Percentiles rank a stretch among this genome's conserved stretches.
phyloP scores from a whole-genome alignment of 176 grass and related monocot genomes.

The Triticum turgidum region DNA sequence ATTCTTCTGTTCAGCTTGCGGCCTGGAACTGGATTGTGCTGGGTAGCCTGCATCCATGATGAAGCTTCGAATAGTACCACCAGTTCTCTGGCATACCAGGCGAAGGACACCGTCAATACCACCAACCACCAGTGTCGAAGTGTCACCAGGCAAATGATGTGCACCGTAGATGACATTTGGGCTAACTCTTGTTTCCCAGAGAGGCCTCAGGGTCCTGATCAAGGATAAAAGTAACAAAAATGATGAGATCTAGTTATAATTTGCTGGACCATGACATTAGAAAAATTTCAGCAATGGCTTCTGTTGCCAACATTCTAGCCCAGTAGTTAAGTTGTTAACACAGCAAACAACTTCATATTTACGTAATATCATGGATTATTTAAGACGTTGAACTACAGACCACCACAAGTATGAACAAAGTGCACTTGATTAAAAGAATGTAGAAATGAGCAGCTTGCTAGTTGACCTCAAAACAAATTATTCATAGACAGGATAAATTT shows the following conservation, averaged over 20 bases:
- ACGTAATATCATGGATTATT: neutral
- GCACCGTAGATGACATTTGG: constrained; percentile 80
- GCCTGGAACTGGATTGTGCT: constrained; percentile 11
- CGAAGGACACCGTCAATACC: constrained; percentile 85
- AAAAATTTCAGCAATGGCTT: neutral
- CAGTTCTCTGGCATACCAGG: constrained; percentile 66
- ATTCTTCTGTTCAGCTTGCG: constrained; percentile 52
- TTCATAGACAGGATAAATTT: neutral
- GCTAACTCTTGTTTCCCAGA: constrained; percentile 88
- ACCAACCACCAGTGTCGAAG: constrained; percentile 50
- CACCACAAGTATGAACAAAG: neutral
- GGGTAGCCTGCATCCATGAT: constrained; percentile 29
- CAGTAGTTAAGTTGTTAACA: neutral
- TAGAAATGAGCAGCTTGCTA: neutral
- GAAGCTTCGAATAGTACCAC: constrained; percentile 51
- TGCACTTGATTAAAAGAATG: neutral
- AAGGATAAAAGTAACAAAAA: constrained; percentile 21
- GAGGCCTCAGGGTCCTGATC: constrained; percentile 66
- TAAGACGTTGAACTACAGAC: neutral
- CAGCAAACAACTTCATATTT: neutral
- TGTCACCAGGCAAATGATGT: constrained; percentile 67
- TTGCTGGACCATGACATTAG: neutral
- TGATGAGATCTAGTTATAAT: neutral
- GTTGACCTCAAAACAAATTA: neutral
- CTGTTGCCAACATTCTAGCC: neutral